Percentiles rank a stretch among this genome's conserved stretches.
phyloP scores from a whole-genome alignment of 768 basidiomycete genomes.

The Rhodotorula paludigena region DNA sequence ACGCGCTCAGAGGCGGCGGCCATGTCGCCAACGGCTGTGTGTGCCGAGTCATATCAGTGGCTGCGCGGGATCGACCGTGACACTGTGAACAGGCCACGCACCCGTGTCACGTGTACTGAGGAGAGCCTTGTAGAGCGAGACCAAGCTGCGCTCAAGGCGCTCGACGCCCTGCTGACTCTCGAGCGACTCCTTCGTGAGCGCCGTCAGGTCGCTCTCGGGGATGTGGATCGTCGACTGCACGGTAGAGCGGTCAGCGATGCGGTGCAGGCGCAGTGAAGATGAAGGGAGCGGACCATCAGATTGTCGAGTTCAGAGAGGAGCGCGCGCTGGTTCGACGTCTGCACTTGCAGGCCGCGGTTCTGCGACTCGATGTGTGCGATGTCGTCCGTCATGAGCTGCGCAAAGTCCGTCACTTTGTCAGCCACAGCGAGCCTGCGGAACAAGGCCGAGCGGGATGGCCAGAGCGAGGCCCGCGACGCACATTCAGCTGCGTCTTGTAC shows the following conservation, averaged over 20 bases:
- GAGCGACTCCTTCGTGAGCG: conserved; percentile 80
- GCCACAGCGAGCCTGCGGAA: neutral
- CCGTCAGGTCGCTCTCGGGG: conserved; percentile 65
- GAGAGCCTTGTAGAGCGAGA: conserved; percentile 89
- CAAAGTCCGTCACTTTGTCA: neutral
- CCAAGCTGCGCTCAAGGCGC: conserved; percentile 71
- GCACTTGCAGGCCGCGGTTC: conserved; percentile 92
- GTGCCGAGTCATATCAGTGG: conserved; percentile 4
- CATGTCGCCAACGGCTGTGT: conserved; percentile 63
- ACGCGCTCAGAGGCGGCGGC: conserved; percentile 93
- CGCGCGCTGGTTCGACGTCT: conserved; percentile 88
- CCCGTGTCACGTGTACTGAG: conserved; percentile 85
- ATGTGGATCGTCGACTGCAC: conserved; percentile 88
- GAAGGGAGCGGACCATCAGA: conserved; percentile 59
- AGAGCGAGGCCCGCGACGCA: conserved; percentile 48
- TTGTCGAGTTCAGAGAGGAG: conserved; percentile 80
- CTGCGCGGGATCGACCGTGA: no score
- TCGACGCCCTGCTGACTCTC: conserved; percentile 72
- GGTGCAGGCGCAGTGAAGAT: neutral
- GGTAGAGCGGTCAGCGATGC: neutral
- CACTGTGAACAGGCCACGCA: no score
- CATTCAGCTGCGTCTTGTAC: conserved; percentile 95
- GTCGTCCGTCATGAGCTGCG: conserved; percentile 86
- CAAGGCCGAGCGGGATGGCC: neutral
- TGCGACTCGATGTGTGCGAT: conserved; percentile 94